Conservation (phyloP, 257 asterid species). For the Solanum sejunctum region DNA sequence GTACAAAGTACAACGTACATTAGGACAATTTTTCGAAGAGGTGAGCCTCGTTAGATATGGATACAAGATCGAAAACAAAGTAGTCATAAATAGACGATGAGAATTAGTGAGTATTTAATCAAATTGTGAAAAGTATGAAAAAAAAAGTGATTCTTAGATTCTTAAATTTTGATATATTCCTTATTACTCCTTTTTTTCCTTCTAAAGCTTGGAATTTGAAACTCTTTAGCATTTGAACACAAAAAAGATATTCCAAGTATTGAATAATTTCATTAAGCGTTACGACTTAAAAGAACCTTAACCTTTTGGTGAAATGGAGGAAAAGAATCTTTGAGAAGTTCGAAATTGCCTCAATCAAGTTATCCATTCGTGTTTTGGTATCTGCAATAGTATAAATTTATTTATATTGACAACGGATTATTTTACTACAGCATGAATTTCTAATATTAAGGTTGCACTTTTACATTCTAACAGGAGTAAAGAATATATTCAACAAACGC, state of each 20-base stretch:
- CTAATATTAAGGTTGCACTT: not conserved
- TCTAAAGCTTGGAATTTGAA: not conserved
- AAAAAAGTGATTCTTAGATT: not conserved
- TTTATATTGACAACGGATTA: not conserved
- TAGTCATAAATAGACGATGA: not conserved
- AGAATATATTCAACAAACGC: too few species aligned
- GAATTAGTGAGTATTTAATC: not conserved
- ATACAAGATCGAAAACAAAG: not conserved
- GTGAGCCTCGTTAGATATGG: not conserved
- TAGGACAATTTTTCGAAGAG: not conserved
- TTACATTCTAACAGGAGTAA: too few species aligned
- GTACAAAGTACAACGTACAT: not conserved
- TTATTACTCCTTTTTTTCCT: not conserved
- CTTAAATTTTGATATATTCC: not conserved
- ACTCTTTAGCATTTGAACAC: not conserved
- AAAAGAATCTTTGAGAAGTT: not conserved
- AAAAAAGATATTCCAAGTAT: not conserved
- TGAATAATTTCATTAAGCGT: not conserved
- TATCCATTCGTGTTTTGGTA: not conserved
- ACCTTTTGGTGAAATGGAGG: not conserved
- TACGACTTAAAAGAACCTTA: not conserved
- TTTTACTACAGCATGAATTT: not conserved
- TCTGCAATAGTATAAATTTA: not conserved
- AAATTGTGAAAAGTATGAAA: not conserved
- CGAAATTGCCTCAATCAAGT: not conserved